Evolutionary conservation across 2,329 filamentous ascomycete species (phyloP).

Genomic region (Aspergillus eucalypticola): DNA sequence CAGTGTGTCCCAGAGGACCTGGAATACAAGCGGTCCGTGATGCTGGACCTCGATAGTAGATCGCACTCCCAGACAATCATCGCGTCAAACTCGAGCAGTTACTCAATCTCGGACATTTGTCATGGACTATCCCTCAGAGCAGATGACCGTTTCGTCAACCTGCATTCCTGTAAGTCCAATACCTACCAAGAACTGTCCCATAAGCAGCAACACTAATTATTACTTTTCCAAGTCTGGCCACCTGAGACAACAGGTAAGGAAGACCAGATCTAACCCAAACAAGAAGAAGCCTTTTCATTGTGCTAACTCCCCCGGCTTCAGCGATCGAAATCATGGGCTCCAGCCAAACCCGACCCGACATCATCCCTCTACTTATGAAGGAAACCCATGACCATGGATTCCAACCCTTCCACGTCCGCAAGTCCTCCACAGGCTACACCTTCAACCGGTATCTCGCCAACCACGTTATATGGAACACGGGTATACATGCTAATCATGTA

Average conservation of each 20-base stretch:
- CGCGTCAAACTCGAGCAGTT: conserved; percentile 52
- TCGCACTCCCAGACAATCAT: conserved; percentile 42
- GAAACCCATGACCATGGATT: conserved; percentile 37
- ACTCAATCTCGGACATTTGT: conserved; percentile 48
- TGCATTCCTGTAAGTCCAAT: conserved; percentile 44
- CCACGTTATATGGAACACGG: neutral
- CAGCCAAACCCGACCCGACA: conserved; percentile 31
- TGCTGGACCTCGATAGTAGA: conserved; percentile 43
- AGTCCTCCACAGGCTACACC: conserved; percentile 42
- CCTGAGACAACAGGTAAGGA: conserved; percentile 38
- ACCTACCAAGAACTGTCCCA: neutral
- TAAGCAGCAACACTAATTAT: neutral
- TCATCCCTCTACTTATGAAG: conserved; percentile 32
- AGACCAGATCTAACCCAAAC: no score
- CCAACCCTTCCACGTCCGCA: conserved; percentile 39
- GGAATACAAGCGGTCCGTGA: conserved; percentile 43
- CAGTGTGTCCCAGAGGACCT: conserved; percentile 51
- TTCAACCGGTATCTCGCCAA: conserved; percentile 36
- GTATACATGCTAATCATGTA: neutral
- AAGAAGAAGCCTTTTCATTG: no score
- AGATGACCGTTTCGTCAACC: conserved; percentile 42
- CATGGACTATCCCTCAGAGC: conserved; percentile 38
- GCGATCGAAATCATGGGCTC: conserved; percentile 45
- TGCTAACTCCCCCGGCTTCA: conserved; percentile 9
- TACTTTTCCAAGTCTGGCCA: conserved; percentile 36